Evolutionary conservation across 768 basidiomycete species (phyloP).

Genomic region (Cystobasidiopsis lactophilus): DNA sequence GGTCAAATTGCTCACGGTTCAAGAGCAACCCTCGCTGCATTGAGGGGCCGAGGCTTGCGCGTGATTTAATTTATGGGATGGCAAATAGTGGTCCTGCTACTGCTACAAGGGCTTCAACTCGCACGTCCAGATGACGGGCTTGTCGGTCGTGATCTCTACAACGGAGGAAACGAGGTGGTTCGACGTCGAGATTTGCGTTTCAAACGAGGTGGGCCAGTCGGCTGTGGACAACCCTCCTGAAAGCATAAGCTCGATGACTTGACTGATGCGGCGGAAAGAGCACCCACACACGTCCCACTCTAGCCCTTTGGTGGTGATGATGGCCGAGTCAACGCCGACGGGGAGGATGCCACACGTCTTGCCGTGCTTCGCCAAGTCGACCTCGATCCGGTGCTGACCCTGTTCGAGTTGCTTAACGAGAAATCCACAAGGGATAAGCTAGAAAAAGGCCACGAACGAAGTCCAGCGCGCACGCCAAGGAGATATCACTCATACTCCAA

Average conservation of each 20-base stretch:
- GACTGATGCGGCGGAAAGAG: neutral
- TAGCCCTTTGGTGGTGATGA: conserved; percentile 60
- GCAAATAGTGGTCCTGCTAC: no score
- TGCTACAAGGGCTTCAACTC: no score
- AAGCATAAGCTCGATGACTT: no score
- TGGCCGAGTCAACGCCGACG: conserved; percentile 53
- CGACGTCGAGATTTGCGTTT: conserved; percentile 71
- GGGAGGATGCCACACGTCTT: conserved; percentile 89
- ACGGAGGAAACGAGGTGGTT: conserved; percentile 57
- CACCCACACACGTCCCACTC: conserved; percentile 66
- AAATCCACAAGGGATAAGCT: no score
- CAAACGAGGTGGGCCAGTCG: conserved; percentile 49
- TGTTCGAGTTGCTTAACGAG: no score
- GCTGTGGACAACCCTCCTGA: conserved; percentile 24
- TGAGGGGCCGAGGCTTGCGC: no score
- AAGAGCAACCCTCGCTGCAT: no score
- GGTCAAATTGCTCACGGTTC: no score
- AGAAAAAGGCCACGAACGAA: conserved; percentile 34
- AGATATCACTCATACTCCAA: conserved; percentile 72
- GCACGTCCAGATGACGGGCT: conserved; percentile 75
- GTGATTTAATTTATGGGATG: no score
- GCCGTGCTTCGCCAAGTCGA: conserved; percentile 54
- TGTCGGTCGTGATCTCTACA: conserved; percentile 53
- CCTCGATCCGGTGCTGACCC: conserved; percentile 60
- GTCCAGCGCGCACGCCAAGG: conserved; percentile 71